Evolutionary conservation across 2,329 filamentous ascomycete species (phyloP).

Genomic region (Trichoderma citrinoviride): DNA sequence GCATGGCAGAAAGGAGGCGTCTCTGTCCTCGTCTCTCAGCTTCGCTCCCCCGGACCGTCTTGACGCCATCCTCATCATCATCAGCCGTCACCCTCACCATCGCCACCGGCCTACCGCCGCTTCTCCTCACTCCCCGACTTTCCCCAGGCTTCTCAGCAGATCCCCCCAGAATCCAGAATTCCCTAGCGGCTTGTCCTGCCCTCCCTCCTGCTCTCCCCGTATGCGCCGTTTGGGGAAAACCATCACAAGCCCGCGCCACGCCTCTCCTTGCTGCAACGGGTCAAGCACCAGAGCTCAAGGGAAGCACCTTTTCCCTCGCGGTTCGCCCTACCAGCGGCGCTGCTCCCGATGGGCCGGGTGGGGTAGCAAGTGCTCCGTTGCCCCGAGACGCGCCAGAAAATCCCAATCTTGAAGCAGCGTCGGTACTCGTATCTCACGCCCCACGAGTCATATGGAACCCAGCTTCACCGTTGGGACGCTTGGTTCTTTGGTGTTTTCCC

Average conservation of each 20-base stretch:
- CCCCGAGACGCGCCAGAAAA: constrained; percentile 14
- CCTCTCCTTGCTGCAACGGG: background rate
- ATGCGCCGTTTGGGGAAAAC: constrained; percentile 10
- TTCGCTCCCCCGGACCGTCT: too few species aligned
- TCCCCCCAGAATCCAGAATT: background rate
- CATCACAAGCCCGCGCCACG: background rate
- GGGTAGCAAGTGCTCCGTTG: constrained; percentile 20
- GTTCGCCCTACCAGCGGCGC: constrained; percentile 14
- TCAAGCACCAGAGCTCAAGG: background rate
- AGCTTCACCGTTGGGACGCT: too few species aligned
- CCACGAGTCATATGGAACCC: constrained; percentile 13
- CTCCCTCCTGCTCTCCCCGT: background rate
- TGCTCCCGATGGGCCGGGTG: constrained; percentile 20
- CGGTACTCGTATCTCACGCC: background rate
- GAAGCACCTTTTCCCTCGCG: background rate
- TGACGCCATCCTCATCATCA: background rate
- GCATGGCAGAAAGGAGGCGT: too few species aligned
- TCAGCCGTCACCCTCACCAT: background rate
- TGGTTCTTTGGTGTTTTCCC: background rate
- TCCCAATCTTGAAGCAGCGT: background rate
- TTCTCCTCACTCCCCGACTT: constrained; percentile 5
- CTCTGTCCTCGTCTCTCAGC: too few species aligned
- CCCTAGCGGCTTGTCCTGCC: constrained; percentile 6
- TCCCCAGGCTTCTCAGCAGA: constrained; percentile 9
- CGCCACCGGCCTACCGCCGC: background rate